Conservation (phyloP, 352 stramenopile species). For the Phytophthora cactorum region DNA sequence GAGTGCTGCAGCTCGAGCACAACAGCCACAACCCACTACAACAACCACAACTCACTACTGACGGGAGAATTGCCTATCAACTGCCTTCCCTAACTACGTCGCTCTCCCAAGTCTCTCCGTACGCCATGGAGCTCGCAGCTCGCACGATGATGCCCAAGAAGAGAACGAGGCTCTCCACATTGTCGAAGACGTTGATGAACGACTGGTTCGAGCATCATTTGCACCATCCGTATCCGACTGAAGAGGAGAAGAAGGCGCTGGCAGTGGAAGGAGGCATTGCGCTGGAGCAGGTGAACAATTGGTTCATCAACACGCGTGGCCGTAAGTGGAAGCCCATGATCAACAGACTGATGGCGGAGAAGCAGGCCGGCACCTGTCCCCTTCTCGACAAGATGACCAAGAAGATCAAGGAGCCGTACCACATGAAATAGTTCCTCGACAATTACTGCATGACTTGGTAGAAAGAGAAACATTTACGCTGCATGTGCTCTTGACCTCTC, state of each 20-base stretch:
- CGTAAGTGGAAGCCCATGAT: constrained; percentile 90
- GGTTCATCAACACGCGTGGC: constrained; percentile 88
- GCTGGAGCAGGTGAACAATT: constrained; percentile 90
- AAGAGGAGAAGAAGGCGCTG: constrained; percentile 85
- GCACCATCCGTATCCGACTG: constrained; percentile 85
- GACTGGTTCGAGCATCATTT: constrained; percentile 86
- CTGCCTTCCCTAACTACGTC: constrained; percentile 24
- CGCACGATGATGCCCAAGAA: constrained; percentile 59
- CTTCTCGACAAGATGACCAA: constrained; percentile 82
- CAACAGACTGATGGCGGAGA: constrained; percentile 70
- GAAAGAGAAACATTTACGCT: neutral
- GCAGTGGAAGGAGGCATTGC: constrained; percentile 70
- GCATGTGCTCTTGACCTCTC: neutral
- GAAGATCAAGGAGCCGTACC: constrained; percentile 81
- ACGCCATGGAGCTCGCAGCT: constrained; percentile 43
- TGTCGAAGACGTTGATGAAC: constrained; percentile 73
- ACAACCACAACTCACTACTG: neutral
- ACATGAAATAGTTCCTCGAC: constrained; percentile 12
- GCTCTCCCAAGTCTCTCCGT: constrained; percentile 35
- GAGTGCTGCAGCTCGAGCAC: constrained; percentile 29
- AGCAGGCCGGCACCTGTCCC: constrained; percentile 58
- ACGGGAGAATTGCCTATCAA: neutral
- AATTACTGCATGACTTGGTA: too few relatives aligned
- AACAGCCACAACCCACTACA: neutral
- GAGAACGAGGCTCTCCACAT: constrained; percentile 75